These are phyloP conservation scores for Wickerhamiella spandovensis DNA, from an alignment of 805 yeast species.

Conservation along the genomic window DNA sequence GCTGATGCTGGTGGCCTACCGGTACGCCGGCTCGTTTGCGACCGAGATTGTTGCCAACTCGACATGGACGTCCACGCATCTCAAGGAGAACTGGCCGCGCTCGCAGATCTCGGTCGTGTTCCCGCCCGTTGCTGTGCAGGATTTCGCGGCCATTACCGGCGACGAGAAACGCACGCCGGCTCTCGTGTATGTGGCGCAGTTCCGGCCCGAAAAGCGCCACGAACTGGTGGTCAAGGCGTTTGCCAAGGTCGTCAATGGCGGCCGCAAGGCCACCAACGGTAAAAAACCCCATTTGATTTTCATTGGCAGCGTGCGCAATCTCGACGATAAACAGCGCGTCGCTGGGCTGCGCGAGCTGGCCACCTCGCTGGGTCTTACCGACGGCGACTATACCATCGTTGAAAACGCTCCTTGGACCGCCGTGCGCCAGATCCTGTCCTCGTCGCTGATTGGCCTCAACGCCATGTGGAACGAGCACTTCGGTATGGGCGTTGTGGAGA, in stretches of 20 bases:
- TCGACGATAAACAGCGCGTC: conserved; percentile 50
- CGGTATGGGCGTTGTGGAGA: conserved; percentile 94
- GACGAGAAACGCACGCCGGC: conserved; percentile 15
- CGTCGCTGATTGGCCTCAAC: conserved; percentile 66
- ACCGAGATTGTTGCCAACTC: conserved; percentile 66
- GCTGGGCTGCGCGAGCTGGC: conserved; percentile 34
- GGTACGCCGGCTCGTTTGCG: conserved; percentile 51
- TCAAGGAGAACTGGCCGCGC: conserved; percentile 47
- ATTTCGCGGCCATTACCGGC: conserved; percentile 24
- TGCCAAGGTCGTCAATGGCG: conserved; percentile 30
- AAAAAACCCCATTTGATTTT: conserved; percentile 47
- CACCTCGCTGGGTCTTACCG: conserved; percentile 30
- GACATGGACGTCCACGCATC: conserved; percentile 81
- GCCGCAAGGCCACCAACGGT: conserved; percentile 10
- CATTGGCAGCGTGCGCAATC: conserved; percentile 73
- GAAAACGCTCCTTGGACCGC: conserved; percentile 62
- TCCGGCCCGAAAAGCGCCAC: conserved; percentile 91
- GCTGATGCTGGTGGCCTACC: conserved; percentile 47
- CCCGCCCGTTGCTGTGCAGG: conserved; percentile 82
- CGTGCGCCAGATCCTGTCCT: conserved; percentile 40
- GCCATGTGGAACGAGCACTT: conserved; percentile 99
- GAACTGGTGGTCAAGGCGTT: conserved; percentile 52
- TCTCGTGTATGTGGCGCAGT: conserved; percentile 67
- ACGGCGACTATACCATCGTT: conserved; percentile 36
- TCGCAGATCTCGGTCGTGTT: conserved; percentile 41